Evolutionary conservation across 768 basidiomycete genomes (phyloP).

Genomic region (Tricholoma terreum): DNA sequence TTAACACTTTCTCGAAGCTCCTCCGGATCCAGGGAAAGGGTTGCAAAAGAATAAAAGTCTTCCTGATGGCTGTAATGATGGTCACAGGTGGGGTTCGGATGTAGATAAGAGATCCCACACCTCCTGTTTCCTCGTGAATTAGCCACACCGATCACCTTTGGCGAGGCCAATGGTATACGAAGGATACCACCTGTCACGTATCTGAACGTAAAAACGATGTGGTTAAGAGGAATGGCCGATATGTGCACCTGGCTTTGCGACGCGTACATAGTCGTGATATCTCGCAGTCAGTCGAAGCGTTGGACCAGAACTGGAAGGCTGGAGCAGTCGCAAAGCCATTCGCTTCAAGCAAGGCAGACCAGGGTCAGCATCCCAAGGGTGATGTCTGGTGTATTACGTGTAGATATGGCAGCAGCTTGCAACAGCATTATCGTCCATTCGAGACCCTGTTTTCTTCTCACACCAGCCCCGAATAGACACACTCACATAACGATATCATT

Average conservation of each 20-base stretch:
- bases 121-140: constrained; percentile 74
- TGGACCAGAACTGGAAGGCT: constrained; percentile 12
- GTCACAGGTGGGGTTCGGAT: constrained; percentile 3
- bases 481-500: not conserved
- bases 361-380: constrained; percentile 19
- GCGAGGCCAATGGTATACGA: constrained; percentile 69
- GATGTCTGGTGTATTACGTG: not conserved
- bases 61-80: constrained; percentile 71
- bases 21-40: constrained; percentile 70
- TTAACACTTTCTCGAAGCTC: constrained; percentile 69
- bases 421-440: not conserved
- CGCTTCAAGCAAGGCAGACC: constrained; percentile 9
- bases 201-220: constrained; percentile 7
- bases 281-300: constrained; percentile 17
- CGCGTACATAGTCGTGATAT: constrained; percentile 77
- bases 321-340: constrained; percentile 27
- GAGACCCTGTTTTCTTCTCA: not conserved
- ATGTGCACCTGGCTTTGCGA: constrained; percentile 32
- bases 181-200: constrained; percentile 51
- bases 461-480: not conserved
- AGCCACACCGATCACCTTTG: constrained; percentile 74
- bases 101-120: constrained; percentile 31
- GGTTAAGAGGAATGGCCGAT: not conserved
- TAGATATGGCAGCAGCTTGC: no score
- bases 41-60: constrained; percentile 77